Percentiles rank a stretch among this genome's conserved stretches.
These are phyloP conservation scores for Pythium aphanidermatum DNA, from an alignment of 352 stramenopile species.

Conservation along the genomic window DNA sequence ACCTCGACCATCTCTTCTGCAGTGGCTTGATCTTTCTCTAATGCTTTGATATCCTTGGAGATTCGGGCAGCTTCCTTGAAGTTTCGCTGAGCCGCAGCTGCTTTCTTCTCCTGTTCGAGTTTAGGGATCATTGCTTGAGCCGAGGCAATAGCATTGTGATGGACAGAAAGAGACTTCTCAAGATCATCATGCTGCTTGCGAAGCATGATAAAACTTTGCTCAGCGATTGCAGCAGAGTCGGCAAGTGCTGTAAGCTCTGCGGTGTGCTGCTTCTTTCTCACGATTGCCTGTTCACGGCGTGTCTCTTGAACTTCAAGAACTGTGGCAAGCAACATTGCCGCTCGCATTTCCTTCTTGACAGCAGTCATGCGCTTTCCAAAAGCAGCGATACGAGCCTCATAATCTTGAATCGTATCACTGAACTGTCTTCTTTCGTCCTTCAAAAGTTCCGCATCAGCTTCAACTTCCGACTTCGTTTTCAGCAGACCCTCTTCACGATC, in stretches of 20 bases:
- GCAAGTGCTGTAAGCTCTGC: constrained; percentile 62
- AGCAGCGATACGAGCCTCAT: constrained; percentile 35
- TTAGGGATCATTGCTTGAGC: constrained; percentile 73
- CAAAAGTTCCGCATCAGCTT: constrained; percentile 57
- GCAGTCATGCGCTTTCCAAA: constrained; percentile 53
- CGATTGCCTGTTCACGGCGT: constrained; percentile 48
- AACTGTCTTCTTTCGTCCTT: constrained; percentile 52
- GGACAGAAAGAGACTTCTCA: constrained; percentile 62
- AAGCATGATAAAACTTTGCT: constrained; percentile 73
- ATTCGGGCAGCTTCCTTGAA: constrained; percentile 83
- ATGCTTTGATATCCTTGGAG: constrained; percentile 82
- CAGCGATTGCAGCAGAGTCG: constrained; percentile 58
- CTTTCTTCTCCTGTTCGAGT: constrained; percentile 78
- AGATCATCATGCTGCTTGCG: constrained; percentile 71
- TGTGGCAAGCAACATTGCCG: constrained; percentile 47
- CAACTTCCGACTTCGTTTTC: constrained; percentile 70
- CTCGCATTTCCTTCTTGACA: constrained; percentile 68
- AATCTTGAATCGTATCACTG: constrained; percentile 43
- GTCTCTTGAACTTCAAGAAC: constrained; percentile 74
- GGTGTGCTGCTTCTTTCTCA: constrained; percentile 72
- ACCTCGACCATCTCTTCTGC: constrained; percentile 82
- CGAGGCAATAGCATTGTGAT: constrained; percentile 77
- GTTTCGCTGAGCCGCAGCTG: constrained; percentile 67
- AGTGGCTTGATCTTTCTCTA: constrained; percentile 76
- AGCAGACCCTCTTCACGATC: constrained; percentile 68